A percentile compares a stretch with the other conserved stretches of the same genome.
These are phyloP conservation scores for Ustilago lituana DNA, from an alignment of 1,284 basidiomycete species.

Conservation along the genomic window DNA sequence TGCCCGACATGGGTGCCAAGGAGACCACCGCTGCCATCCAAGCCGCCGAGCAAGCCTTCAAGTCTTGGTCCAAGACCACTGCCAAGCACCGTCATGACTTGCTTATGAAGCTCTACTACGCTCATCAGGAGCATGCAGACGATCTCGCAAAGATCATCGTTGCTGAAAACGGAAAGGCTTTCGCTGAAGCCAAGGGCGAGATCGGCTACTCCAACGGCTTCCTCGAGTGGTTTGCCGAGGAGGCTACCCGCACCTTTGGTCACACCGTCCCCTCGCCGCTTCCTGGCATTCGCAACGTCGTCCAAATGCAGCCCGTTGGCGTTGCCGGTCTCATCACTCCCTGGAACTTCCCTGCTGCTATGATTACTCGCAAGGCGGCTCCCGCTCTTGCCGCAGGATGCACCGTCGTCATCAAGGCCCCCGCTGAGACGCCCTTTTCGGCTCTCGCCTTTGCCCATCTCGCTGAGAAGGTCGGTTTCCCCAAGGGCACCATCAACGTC, in stretches of 20 bases:
- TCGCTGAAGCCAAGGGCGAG: conserved; percentile 64
- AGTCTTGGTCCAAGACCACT: conserved; percentile 60
- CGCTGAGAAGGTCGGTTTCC: conserved; percentile 85
- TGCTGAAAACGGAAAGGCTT: conserved; percentile 65
- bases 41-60: conserved; percentile 57
- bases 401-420: conserved; percentile 93
- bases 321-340: conserved; percentile 69
- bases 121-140: conserved; percentile 54
- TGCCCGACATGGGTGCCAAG: conserved; percentile 58
- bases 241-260: conserved; percentile 68
- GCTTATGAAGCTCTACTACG: conserved; percentile 58
- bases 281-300: conserved; percentile 80
- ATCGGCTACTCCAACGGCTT: conserved; percentile 63
- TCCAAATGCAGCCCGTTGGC: conserved; percentile 89
- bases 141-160: conserved; percentile 66
- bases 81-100: conserved; percentile 63
- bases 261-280: conserved; percentile 85
- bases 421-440: conserved; percentile 94
- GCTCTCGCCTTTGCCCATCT: conserved; percentile 87
- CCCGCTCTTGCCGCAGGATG: conserved; percentile 92
- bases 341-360: conserved; percentile 66
- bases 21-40: conserved; percentile 62
- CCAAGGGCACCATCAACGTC: conserved; percentile 93
- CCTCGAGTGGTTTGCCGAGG: conserved; percentile 64
- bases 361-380: conserved; percentile 84